A percentile compares a stretch with the other conserved stretches of the same genome.
phyloP scores from a whole-genome alignment of 1,284 basidiomycete genomes.

The Fomes fomentarius region DNA sequence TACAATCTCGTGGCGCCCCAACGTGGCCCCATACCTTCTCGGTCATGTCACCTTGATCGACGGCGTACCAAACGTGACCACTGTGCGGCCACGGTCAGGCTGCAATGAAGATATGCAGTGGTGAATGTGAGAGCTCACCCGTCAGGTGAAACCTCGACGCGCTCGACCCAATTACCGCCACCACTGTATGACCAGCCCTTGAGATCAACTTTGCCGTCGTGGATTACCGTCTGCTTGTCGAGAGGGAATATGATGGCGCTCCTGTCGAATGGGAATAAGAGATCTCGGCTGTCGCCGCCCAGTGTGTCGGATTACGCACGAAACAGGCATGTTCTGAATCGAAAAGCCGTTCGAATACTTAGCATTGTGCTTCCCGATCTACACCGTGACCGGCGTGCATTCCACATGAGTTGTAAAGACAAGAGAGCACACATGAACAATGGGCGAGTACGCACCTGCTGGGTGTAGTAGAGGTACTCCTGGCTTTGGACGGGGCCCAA shows the following conservation, averaged over 20 bases:
- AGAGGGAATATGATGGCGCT: slow-evolving; percentile 52
- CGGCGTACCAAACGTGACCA: slow-evolving; percentile 54
- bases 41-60: slow-evolving; percentile 49
- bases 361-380: slow-evolving; percentile 57
- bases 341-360: slow-evolving; percentile 55
- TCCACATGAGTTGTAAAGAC: too few relatives aligned
- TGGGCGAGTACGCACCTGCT: slow-evolving; percentile 40
- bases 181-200: slow-evolving; percentile 59
- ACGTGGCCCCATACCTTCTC: slow-evolving; percentile 41
- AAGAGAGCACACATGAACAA: too few relatives aligned
- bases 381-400: not conserved
- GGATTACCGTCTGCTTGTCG: slow-evolving; percentile 52
- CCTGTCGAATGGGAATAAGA: slow-evolving; percentile 33
- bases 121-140: slow-evolving; percentile 38
- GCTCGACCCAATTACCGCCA: slow-evolving; percentile 58
- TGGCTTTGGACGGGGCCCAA: slow-evolving; percentile 56
- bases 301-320: slow-evolving; percentile 38
- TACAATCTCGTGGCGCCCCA: too few relatives aligned
- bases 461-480: slow-evolving; percentile 57
- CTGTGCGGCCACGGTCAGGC: slow-evolving; percentile 25
- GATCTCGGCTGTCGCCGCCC: not conserved
- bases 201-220: slow-evolving; percentile 50
- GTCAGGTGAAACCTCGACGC: slow-evolving; percentile 57
- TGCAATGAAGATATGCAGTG: not conserved
- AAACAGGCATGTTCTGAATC: slow-evolving; percentile 61